These are phyloP conservation scores for Globisporangium cylindrosporum DNA, from an alignment of 352 stramenopile genomes.

Conservation along the genomic window DNA sequence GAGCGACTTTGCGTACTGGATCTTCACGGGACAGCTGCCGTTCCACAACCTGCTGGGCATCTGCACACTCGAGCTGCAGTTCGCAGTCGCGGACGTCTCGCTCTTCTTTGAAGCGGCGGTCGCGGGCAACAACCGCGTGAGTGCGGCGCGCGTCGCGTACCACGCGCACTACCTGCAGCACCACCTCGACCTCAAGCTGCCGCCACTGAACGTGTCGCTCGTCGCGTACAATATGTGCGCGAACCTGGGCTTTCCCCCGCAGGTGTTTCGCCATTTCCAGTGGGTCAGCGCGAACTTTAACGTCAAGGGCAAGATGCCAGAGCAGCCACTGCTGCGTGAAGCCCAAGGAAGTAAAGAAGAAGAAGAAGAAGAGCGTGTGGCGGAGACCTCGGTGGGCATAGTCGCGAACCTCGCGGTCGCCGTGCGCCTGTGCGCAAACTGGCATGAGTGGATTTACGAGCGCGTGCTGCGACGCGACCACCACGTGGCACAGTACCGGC, in stretches of 20 bases:
- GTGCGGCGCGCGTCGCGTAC: conserved; percentile 40
- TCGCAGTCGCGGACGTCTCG: conserved; percentile 40
- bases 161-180: conserved; percentile 59
- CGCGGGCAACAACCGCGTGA: conserved; percentile 35
- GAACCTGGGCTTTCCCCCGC: conserved; percentile 50
- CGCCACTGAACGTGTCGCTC: conserved; percentile 65
- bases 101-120: conserved; percentile 59
- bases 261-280: conserved; percentile 68
- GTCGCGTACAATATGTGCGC: conserved; percentile 49
- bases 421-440: conserved; percentile 71
- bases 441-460: conserved; percentile 82
- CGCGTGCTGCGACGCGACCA: conserved; percentile 18
- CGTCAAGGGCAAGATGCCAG: conserved; percentile 30
- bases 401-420: conserved; percentile 61
- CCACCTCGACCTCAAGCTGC: conserved; percentile 66
- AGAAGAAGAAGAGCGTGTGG: background rate
- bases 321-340: conserved; percentile 32
- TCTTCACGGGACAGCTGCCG: conserved; percentile 53
- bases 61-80: conserved; percentile 44
- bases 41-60: conserved; percentile 61
- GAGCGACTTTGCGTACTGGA: conserved; percentile 62
- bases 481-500: conserved; percentile 22
- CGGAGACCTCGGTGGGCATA: conserved; percentile 38
- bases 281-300: conserved; percentile 63
- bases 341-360: background rate